These are phyloP conservation scores for Malassezia equina DNA, from an alignment of 1,284 basidiomycete species.

Conservation along the genomic window DNA sequence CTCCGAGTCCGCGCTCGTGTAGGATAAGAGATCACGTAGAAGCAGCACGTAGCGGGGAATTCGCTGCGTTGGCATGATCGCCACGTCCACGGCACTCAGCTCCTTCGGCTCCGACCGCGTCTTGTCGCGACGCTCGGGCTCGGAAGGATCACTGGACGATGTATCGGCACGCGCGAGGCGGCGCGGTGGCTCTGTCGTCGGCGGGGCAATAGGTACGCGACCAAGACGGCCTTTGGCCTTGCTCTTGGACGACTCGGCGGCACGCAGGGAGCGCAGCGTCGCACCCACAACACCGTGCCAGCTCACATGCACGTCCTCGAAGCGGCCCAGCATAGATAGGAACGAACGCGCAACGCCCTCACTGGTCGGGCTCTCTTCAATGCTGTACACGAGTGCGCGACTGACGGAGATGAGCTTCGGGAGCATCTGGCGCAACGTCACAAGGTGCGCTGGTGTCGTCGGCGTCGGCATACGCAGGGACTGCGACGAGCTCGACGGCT, in stretches of 20 bases:
- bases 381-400: constrained; percentile 33
- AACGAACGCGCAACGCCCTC: constrained; percentile 40
- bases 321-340: constrained; percentile 22
- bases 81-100: constrained; percentile 37
- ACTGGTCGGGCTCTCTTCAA: constrained; percentile 41
- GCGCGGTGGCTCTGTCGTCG: background rate
- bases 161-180: background rate
- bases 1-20: constrained; percentile 31
- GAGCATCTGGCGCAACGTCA: constrained; percentile 29
- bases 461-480: background rate
- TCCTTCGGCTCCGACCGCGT: constrained; percentile 17
- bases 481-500: constrained; percentile 2
- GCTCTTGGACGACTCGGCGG: constrained; percentile 27
- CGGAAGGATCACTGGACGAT: background rate
- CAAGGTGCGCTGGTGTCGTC: constrained; percentile 24
- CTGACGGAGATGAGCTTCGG: constrained; percentile 42
- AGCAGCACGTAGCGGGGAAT: constrained; percentile 35
- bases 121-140: constrained; percentile 7
- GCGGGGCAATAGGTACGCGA: constrained; percentile 24
- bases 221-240: constrained; percentile 30
- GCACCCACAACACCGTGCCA: constrained; percentile 26
- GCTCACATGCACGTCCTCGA: constrained; percentile 39
- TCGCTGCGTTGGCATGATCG: constrained; percentile 45
- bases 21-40: constrained; percentile 31
- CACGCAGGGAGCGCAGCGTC: constrained; percentile 25